Evolutionary conservation across 2,329 filamentous ascomycete genomes (phyloP).

Genomic region (Ascochyta viciae-villosae): DNA sequence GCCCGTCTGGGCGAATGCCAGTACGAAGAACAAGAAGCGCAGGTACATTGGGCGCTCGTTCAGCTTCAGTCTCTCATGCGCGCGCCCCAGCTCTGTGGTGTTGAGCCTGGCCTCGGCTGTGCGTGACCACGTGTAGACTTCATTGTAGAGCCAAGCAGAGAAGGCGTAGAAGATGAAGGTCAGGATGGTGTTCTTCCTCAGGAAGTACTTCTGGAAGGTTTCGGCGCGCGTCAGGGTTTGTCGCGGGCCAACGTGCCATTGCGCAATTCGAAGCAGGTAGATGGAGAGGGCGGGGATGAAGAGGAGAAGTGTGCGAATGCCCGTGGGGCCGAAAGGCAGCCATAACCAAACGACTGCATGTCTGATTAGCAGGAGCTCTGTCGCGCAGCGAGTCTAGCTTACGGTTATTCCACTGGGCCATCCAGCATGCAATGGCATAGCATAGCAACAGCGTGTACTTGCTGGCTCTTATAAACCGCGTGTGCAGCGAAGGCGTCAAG

Average conservation of each 20-base stretch:
- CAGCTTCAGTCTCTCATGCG: constrained; percentile 72
- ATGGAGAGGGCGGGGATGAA: constrained; percentile 78
- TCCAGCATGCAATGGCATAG: constrained; percentile 73
- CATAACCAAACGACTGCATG: constrained; percentile 80
- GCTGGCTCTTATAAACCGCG: constrained; percentile 82
- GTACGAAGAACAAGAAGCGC: constrained; percentile 70
- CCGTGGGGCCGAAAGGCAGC: constrained; percentile 80
- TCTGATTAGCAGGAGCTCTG: constrained; percentile 21
- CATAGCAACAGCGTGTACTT: constrained; percentile 73
- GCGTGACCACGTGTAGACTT: constrained; percentile 79
- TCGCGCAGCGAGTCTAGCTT: constrained; percentile 46
- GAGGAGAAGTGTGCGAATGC: constrained; percentile 75
- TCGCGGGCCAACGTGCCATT: constrained; percentile 69
- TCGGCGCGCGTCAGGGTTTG: constrained; percentile 73
- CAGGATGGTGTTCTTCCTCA: constrained; percentile 68
- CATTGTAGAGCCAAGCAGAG: constrained; percentile 80
- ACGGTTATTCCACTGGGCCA: constrained; percentile 72
- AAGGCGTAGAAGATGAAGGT: constrained; percentile 78
- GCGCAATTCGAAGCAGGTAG: constrained; percentile 84
- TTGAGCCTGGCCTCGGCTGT: constrained; percentile 67
- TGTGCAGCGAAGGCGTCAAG: constrained; percentile 85
- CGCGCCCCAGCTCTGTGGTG: constrained; percentile 73
- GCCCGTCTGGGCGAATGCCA: constrained; percentile 73
- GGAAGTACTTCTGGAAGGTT: constrained; percentile 65
- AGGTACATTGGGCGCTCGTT: constrained; percentile 90